phyloP scores from a whole-genome alignment of 2,329 filamentous ascomycete genomes.

The Neofusicoccum parvum region DNA sequence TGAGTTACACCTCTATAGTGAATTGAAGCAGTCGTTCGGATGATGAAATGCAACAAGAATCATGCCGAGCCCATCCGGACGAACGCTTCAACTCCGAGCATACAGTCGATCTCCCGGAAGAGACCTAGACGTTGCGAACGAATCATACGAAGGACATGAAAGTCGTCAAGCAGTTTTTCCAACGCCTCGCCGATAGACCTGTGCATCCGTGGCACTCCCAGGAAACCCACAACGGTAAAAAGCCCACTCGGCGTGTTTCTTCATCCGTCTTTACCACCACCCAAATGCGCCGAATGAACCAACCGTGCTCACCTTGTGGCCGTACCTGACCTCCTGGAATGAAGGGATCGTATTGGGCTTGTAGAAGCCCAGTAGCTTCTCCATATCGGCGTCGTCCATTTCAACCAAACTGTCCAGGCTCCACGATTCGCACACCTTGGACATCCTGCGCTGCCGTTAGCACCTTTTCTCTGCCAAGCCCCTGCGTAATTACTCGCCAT shows the following conservation, averaged over 20 bases:
- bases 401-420: constrained; percentile 80
- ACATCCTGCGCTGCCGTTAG: constrained; percentile 69
- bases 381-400: constrained; percentile 81
- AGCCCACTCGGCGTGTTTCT: background rate
- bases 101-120: too few relatives aligned
- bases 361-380: constrained; percentile 77
- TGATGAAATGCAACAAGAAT: too few relatives aligned
- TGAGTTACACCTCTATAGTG: too few relatives aligned
- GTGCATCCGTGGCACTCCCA: background rate
- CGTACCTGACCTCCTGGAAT: constrained; percentile 44
- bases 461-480: background rate
- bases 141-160: background rate
- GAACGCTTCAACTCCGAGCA: too few relatives aligned
- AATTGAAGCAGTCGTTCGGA: too few relatives aligned
- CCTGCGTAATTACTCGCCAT: constrained; percentile 58
- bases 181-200: background rate
- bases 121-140: too few relatives aligned
- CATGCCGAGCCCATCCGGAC: too few relatives aligned
- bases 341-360: constrained; percentile 47
- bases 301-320: constrained; percentile 41
- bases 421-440: constrained; percentile 84
- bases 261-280: constrained; percentile 29
- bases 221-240: background rate
- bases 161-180: background rate
- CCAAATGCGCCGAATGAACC: constrained; percentile 53